A percentile compares a stretch with the other conserved stretches of the same genome.
These are phyloP conservation scores for Exutisphaerella laricina DNA, from an alignment of 2,329 filamentous ascomycete species.

Conservation along the genomic window DNA sequence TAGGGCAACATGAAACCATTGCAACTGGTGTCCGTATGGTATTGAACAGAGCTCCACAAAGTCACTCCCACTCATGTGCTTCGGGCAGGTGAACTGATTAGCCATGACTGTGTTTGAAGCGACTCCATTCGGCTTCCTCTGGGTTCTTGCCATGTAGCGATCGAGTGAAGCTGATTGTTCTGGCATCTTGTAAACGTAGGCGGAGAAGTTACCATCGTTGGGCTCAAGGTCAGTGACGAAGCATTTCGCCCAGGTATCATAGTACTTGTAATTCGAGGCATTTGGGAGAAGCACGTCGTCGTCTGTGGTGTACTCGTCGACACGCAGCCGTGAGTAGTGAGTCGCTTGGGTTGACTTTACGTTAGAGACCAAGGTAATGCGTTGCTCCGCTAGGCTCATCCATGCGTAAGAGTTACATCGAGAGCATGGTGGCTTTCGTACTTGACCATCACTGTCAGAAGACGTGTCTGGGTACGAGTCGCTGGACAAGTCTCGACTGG, in stretches of 20 bases:
- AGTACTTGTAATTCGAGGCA: constrained; percentile 46
- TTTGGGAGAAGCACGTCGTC: no score
- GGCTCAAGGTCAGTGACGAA: constrained; percentile 7
- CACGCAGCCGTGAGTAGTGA: no score
- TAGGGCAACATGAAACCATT: constrained; percentile 46
- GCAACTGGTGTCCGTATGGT: constrained; percentile 41
- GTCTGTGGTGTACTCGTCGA: no score
- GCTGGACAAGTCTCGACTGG: no score
- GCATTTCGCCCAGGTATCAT: constrained; percentile 33
- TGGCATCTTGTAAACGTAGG: constrained; percentile 38
- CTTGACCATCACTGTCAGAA: no score
- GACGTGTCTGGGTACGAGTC: no score
- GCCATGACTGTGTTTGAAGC: constrained; percentile 36
- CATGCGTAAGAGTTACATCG: no score
- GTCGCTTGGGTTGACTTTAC: no score
- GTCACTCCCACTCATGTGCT: constrained; percentile 46
- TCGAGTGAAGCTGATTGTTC: constrained; percentile 30
- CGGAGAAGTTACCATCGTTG: constrained; percentile 9
- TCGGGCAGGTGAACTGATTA: constrained; percentile 46
- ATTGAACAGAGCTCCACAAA: constrained; percentile 49
- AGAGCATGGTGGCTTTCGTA: no score
- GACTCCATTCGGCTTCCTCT: constrained; percentile 11
- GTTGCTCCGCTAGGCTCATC: no score
- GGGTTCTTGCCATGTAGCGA: constrained; percentile 31
- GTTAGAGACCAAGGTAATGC: no score